phyloP scores from a whole-genome alignment of 495 filamentous ascomycete genomes.

The Paragyromitra xinjiangensis region DNA sequence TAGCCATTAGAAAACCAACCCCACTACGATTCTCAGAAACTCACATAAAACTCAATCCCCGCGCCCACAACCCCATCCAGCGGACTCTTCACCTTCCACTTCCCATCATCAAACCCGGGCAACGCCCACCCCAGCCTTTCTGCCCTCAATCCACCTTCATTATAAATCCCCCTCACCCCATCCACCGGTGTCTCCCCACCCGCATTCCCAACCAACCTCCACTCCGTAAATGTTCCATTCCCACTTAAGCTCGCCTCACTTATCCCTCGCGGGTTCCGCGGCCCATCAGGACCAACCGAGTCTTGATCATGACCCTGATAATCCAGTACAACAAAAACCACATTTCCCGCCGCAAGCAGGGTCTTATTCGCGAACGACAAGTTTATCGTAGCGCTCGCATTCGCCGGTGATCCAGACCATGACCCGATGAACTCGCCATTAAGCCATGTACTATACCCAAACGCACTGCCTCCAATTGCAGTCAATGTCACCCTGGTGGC shows the following conservation, averaged over 20 bases:
- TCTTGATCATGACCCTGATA: conserved; percentile 75
- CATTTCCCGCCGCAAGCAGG: conserved; percentile 65
- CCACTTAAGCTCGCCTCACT: conserved; percentile 66
- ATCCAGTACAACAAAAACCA: conserved; percentile 73
- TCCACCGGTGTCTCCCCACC: conserved; percentile 76
- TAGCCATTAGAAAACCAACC: conserved; percentile 7
- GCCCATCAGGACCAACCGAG: conserved; percentile 58
- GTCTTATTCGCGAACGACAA: conserved; percentile 63
- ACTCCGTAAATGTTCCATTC: conserved; percentile 64
- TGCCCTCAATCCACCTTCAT: conserved; percentile 76
- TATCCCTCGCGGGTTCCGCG: conserved; percentile 74
- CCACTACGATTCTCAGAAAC: not conserved
- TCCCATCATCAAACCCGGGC: conserved; percentile 59
- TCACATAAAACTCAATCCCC: conserved; percentile 64
- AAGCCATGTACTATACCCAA: conserved; percentile 64
- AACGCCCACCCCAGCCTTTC: conserved; percentile 69
- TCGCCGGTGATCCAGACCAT: conserved; percentile 55
- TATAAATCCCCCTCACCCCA: conserved; percentile 72
- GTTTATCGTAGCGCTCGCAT: conserved; percentile 59
- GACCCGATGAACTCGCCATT: conserved; percentile 62
- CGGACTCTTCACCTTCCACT: conserved; percentile 56
- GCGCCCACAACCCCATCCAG: conserved; percentile 57
- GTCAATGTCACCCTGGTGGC: conserved; percentile 41
- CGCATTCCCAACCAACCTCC: conserved; percentile 84
- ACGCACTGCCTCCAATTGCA: conserved; percentile 58